phyloP scores from a whole-genome alignment of 2,329 filamentous ascomycete genomes.

The Neofusicoccum laricinum region DNA sequence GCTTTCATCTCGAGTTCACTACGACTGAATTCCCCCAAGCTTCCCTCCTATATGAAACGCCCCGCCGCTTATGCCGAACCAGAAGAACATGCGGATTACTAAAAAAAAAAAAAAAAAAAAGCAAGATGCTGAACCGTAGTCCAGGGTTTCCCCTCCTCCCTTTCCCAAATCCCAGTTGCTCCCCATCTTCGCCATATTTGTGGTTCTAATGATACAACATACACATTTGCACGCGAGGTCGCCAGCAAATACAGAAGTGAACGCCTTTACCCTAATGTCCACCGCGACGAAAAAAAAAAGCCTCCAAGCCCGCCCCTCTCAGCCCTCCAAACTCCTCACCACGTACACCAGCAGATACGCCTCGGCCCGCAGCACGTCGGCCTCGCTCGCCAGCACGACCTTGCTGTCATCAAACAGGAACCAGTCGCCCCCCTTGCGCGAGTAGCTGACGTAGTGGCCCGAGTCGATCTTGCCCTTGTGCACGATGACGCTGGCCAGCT shows the following conservation, averaged over 20 bases:
- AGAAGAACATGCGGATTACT: not conserved
- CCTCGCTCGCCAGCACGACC: conserved; percentile 78
- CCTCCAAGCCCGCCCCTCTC: not conserved
- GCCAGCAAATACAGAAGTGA: no score
- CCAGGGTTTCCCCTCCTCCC: not conserved
- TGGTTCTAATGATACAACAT: not conserved
- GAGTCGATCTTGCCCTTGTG: conserved; percentile 92
- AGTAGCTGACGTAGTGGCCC: conserved; percentile 90
- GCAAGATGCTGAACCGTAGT: not conserved
- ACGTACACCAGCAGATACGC: conserved; percentile 88
- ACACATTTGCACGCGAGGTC: not conserved
- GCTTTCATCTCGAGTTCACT: no score
- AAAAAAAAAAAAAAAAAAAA: not conserved
- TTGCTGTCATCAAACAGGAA: conserved; percentile 95
- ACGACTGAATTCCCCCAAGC: no score
- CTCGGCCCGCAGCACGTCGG: conserved; percentile 80
- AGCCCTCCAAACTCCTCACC: conserved; percentile 23
- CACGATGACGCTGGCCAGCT: conserved; percentile 84
- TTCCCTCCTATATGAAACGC: not conserved
- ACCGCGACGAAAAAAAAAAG: no score
- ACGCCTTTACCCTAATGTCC: no score
- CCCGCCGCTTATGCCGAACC: not conserved
- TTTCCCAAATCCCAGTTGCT: not conserved
- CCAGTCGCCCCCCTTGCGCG: conserved; percentile 81
- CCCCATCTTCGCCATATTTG: not conserved